Base-by-base conservation (phyloP, 2,329 filamentous ascomycete species). In the Xylaria sp. region DNA sequence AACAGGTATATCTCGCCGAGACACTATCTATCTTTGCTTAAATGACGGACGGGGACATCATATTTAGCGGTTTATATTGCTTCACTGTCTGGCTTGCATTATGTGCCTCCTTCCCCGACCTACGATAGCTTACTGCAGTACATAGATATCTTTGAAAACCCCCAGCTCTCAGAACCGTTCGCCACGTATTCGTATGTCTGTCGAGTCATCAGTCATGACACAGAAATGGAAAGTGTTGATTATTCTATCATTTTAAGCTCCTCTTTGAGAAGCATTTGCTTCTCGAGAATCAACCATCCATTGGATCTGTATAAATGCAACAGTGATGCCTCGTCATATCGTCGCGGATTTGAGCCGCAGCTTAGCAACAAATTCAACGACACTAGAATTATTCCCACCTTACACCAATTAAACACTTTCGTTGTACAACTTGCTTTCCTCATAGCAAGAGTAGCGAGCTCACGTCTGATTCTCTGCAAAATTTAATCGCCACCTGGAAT, bases 391-490 rank as follows among this genome's bases (percentile, higher is more conserved):
- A n/a, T 46, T 46, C 41, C 18, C 13, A 6, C 18, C 51, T 37
- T 41, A 7, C 23, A 62, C 28, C 25, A 12, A 34, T 32, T 2
- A 50, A 44, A 58, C 46, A 3, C 0, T 57, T 54, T 52, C 13
- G 37, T 46, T 28, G 56, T 58, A 57, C 51, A 57, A n/a, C 25
- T 57, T 59, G 51, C 37, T 63, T 37, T 37, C 23, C 39, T 12
- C 20, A 15, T n/a, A 18, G 20, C 32, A 51, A 52, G 50, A 23
- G 41, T 13, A 25, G 7, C 23, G 37, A 41, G 23, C 28, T n/a
- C 13, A 3, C 9, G 20, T 18, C 23, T 34, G 1, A 37, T 28
- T n/a, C 1, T 9, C 6, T 2, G 61, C 51, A 25, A 12, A 23
- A 34, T 63, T 28, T 7, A 3, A 55, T 63, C 48, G 8, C 9